Evolutionary conservation across 805 yeast genomes (phyloP).

Genomic region (Sugiyamaella mastotermitis): DNA sequence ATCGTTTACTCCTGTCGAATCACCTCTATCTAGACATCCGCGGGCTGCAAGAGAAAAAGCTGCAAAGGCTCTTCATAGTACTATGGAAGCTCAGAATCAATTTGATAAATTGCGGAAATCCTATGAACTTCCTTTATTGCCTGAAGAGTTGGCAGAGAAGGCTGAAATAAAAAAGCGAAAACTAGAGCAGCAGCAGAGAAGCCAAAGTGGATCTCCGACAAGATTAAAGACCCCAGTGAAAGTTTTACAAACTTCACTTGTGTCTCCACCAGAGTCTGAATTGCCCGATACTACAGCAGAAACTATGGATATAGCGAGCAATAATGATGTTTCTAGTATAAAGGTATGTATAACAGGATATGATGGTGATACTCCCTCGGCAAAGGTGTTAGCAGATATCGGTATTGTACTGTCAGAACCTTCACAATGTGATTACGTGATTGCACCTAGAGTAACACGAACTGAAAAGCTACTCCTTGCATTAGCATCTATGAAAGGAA

Average conservation of each 20-base stretch:
- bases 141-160: slow-evolving; percentile 36
- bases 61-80: slow-evolving; percentile 55
- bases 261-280: too few species aligned
- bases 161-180: slow-evolving; percentile 15
- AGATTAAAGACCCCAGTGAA: not conserved
- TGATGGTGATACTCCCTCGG: too few species aligned
- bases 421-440: slow-evolving; percentile 38
- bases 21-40: slow-evolving; percentile 13
- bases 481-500: slow-evolving; percentile 42
- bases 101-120: slow-evolving; percentile 48
- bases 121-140: slow-evolving; percentile 34
- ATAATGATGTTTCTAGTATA: too few species aligned
- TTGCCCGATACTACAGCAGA: too few species aligned
- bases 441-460: slow-evolving; percentile 77
- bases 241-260: not conserved
- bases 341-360: too few species aligned
- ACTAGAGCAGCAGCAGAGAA: not conserved
- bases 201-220: slow-evolving; percentile 1
- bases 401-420: too few species aligned
- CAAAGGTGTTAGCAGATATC: too few species aligned
- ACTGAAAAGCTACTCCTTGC: slow-evolving; percentile 82
- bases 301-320: too few species aligned
- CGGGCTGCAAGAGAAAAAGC: slow-evolving; percentile 60
- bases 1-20: slow-evolving; percentile 3
- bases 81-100: slow-evolving; percentile 61